A percentile compares a stretch with the other conserved stretches of the same genome.
phyloP scores from a whole-genome alignment of 371 early-diverging fungal species.

The Funneliformis caledonium region DNA sequence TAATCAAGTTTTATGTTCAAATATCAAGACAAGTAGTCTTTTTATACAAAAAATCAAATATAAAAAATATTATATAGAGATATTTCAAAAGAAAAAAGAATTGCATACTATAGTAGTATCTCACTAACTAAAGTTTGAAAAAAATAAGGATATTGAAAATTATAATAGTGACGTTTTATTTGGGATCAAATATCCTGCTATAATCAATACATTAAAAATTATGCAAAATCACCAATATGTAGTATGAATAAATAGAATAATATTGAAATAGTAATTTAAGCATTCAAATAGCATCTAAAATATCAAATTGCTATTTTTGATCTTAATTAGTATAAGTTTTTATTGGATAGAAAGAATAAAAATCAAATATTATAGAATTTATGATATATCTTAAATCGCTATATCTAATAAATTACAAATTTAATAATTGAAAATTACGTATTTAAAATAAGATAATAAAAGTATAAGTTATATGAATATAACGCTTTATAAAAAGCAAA shows the following conservation, averaged over 20 bases:
- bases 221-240: background rate
- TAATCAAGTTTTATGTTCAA: background rate
- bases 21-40: background rate
- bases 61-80: background rate
- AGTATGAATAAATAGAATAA: background rate
- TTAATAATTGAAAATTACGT: background rate
- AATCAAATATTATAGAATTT: constrained; percentile 4
- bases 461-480: background rate
- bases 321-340: background rate
- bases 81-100: background rate
- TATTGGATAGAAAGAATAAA: background rate
- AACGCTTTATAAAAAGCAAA: background rate
- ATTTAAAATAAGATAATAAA: background rate
- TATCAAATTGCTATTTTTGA: background rate
- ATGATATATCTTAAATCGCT: background rate
- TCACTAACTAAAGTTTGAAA: background rate
- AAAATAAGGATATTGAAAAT: constrained; percentile 1
- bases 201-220: background rate
- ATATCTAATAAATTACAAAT: background rate
- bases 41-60: background rate
- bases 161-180: background rate
- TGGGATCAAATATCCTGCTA: background rate
- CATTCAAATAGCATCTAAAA: constrained; percentile 2
- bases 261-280: background rate
- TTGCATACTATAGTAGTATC: background rate